Evolutionary conservation across 345 rosid genomes (phyloP), one percentile per base, ranked within the genome.

Genomic region (Eucalyptus sp.): DNA sequence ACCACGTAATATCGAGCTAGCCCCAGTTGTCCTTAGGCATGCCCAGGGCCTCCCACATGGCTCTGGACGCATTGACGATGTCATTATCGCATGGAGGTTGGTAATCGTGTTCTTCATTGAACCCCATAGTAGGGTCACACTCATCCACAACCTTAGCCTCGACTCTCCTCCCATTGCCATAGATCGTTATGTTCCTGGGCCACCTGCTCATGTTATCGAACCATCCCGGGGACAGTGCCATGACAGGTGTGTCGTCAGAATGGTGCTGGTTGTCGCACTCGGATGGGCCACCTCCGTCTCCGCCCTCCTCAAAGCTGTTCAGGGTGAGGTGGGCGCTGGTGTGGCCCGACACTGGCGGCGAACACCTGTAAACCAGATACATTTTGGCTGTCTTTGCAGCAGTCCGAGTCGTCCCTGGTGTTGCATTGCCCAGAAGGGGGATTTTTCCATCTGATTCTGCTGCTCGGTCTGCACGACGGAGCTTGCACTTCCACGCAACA

Each of bases 221-320:
- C 93, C 92, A 92, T 22, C 93, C 93, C 1, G 91, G 90, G 2
- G 93, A 92, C 7, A 92, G 49, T 18, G 92, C 92, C 13, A 88
- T 90, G 1, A 90, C 56, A 8, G 86, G 91, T 1, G 58, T 71
- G 13, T 88, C 49, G 83, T 92, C 90, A 1, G 87, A 81, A 17
- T 88, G 91, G 71, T 79, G 88, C 31, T 91, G 41, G 41, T 89
- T 86, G 87, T 92, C 90, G 86, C 93, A 92, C 86, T 91, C 91
- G 10, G 87, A 89, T 41, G 88, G 89, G 10, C 43, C 90, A 3
- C 92, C 90, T 7, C 92, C 91, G 31, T 90, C 92, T 20, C 80
- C 62, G 7, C 87, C 88, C 24, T 86, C 15, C 24, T 89, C 81
- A 25, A 90, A 90, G 89, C 90, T 33, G 76, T 90, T 90, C 41